These are phyloP conservation scores for Sporopachydermia lactativora DNA, from an alignment of 805 yeast species.

Conservation along the genomic window DNA sequence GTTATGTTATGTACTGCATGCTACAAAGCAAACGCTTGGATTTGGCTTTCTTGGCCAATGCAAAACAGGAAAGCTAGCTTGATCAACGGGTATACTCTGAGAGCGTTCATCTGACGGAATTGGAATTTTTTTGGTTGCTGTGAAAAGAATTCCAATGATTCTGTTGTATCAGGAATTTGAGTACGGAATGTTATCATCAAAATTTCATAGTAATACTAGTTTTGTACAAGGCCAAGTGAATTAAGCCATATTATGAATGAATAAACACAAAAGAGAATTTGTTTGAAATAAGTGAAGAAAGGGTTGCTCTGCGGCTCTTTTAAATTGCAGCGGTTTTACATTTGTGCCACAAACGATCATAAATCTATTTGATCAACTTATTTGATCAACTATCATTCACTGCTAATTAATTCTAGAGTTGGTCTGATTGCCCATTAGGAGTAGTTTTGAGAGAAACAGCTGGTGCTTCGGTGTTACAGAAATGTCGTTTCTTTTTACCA, in stretches of 20 bases:
- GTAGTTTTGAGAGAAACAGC: slow-evolving; percentile 1
- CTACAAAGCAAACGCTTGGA: slow-evolving; percentile 1
- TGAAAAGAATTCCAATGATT: slow-evolving; percentile 1
- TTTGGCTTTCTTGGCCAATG: slow-evolving; percentile 1
- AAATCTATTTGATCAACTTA: slow-evolving; percentile 1
- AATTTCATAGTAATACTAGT: neutral
- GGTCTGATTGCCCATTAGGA: slow-evolving; percentile 1
- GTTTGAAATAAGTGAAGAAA: slow-evolving; percentile 1
- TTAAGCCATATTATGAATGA: neutral
- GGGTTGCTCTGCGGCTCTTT: slow-evolving; percentile 1
- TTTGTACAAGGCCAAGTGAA: slow-evolving; percentile 1
- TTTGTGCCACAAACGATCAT: slow-evolving; percentile 1
- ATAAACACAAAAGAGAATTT: neutral
- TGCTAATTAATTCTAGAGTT: slow-evolving; percentile 1
- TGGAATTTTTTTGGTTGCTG: slow-evolving; percentile 1
- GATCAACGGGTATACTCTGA: slow-evolving; percentile 1
- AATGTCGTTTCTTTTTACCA: neutral
- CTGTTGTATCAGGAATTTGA: slow-evolving; percentile 1
- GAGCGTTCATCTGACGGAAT: slow-evolving; percentile 1
- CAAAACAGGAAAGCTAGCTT: slow-evolving; percentile 1
- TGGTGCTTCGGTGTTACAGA: slow-evolving; percentile 1
- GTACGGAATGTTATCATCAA: neutral
- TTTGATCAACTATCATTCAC: slow-evolving; percentile 1
- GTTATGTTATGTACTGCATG: slow-evolving; percentile 1
- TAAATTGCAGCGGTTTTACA: slow-evolving; percentile 1